Base-by-base conservation (phyloP, 176 grass and related monocot genomes). In the Tuctoria greenei region DNA sequence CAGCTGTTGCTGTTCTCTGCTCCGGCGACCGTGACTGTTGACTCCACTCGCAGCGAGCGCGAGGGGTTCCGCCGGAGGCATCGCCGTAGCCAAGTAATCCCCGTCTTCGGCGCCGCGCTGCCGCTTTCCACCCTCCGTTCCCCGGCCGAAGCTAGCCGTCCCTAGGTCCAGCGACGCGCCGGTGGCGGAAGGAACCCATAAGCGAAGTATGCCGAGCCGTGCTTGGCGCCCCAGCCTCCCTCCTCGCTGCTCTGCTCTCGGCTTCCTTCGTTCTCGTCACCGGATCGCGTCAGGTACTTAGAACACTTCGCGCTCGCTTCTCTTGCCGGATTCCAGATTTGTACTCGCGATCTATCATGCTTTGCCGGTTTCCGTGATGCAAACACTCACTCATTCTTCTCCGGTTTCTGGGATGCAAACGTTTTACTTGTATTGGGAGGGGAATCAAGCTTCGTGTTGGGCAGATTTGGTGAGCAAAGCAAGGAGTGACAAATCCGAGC, bases 221-320 rank as follows among this genome's bases (percentile, higher is more conserved):
- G 66, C 7, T 65, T 41, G 52, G 0, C 12, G 0, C 46, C 4
- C 11, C 36, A n/a, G 64, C 38, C 40, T 7, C 66, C 11, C 62
- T 52, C 28, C 59, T 77, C 14, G 61, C 69, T 7, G 38, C 68
- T 1, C 10, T 83, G 10, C 35, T 87, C 42, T 65, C 36, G 12
- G 31, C 55, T 7, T 83, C 61, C 45, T 68, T 24, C 3, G 51
- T 83, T 62, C 52, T 62, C 37, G 85, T 54, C 35, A n/a, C 44
- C 9, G 68, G 31, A 73, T 79, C 80, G 7, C 61, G 58, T 68
- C 80, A 87, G 68, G 85, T 87, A 61, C 60, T 47, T 37, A 45
- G 36, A 12, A 8, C 23, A 64, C 7, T 6, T 10, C 40, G 34
- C 18, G 55, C 23, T 58, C 23, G 37, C 14, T 35, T 34, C 12